These are phyloP conservation scores for Coniferiporia weirii DNA, from an alignment of 1,284 basidiomycete genomes.

Conservation along the genomic window DNA sequence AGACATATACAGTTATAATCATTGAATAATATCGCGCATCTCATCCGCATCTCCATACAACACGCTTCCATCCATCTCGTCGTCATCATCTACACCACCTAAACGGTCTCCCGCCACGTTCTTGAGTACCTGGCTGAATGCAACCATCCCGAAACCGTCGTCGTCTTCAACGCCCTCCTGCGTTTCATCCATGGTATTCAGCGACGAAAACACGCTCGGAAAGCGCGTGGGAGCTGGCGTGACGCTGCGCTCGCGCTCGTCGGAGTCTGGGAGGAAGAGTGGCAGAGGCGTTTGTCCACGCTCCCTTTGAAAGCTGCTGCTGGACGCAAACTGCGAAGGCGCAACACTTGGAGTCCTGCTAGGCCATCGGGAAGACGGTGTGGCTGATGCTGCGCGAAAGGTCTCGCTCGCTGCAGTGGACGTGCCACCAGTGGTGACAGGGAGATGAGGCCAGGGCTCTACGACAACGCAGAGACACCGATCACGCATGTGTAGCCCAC, in stretches of 20 bases:
- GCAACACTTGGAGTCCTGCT: constrained; percentile 21
- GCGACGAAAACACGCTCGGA: constrained; percentile 11
- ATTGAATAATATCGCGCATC: constrained; percentile 46
- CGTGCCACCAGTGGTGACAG: constrained; percentile 20
- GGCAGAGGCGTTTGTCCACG: constrained; percentile 44
- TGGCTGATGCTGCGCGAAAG: constrained; percentile 5
- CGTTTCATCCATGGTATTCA: constrained; percentile 21
- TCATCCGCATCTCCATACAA: constrained; percentile 81
- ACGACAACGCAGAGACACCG: constrained; percentile 72
- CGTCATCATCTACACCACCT: constrained; percentile 56
- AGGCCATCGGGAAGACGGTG: constrained; percentile 18
- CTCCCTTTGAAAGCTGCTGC: constrained; percentile 5
- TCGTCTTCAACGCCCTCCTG: constrained; percentile 35
- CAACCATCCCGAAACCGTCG: constrained; percentile 55
- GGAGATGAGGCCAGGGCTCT: constrained; percentile 59
- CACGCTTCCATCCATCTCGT: constrained; percentile 65
- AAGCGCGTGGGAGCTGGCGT: constrained; percentile 20
- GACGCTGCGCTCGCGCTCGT: constrained; percentile 33
- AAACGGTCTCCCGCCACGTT: constrained; percentile 45
- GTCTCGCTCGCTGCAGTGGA: constrained; percentile 32
- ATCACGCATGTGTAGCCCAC: constrained; percentile 60
- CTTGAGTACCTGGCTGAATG: constrained; percentile 68
- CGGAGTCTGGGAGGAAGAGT: constrained; percentile 63
- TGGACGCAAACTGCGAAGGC: constrained; percentile 28
- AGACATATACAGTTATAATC: constrained; percentile 8